phyloP scores from a whole-genome alignment of 345 rosid species.

The Heritiera fomes region DNA sequence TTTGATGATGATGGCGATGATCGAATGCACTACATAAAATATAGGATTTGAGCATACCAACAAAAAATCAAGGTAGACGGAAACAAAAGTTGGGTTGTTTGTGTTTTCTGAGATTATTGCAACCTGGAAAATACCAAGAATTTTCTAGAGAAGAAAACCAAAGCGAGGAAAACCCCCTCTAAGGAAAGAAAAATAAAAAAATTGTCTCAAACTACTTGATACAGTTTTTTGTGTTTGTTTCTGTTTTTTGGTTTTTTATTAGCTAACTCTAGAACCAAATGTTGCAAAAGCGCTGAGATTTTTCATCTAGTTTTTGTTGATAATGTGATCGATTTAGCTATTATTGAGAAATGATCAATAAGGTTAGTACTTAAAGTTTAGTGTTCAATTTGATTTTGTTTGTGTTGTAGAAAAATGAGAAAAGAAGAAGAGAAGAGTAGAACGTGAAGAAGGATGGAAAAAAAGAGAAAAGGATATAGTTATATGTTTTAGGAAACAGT shows the following conservation, averaged over 20 bases:
- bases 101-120: background rate
- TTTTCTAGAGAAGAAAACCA: background rate
- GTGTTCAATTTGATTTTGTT: no score
- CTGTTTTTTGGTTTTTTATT: background rate
- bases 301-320: background rate
- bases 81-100: background rate
- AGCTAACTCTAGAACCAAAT: background rate
- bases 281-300: background rate
- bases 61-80: background rate
- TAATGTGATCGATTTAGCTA: no score
- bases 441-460: no score
- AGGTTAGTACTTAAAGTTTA: no score
- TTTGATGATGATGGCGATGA: background rate
- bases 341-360: no score
- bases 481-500: no score
- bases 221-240: background rate
- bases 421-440: no score
- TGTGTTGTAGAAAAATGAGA: no score
- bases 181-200: background rate
- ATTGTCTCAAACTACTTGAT: background rate
- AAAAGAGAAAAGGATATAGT: no score
- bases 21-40: background rate
- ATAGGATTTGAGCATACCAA: background rate
- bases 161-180: no score
- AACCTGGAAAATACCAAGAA: background rate